phyloP scores from a whole-genome alignment of 1,284 basidiomycete genomes.

The Ceratobasidium sp. region DNA sequence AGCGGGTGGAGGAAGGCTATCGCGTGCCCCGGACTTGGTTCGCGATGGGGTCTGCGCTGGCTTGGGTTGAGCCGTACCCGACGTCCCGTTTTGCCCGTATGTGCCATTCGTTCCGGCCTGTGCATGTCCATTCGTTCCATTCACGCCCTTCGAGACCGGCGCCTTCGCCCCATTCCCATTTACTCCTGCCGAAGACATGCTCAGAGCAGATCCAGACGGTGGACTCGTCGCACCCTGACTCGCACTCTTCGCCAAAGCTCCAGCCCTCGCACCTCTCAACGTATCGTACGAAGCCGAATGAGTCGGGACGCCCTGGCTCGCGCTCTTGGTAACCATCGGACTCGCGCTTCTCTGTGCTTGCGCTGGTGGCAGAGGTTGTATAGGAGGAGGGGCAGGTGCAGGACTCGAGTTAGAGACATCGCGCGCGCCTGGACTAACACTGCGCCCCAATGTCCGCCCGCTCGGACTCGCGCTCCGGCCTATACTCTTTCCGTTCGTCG shows the following conservation, averaged over 20 bases:
- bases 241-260: slow-evolving; percentile 26
- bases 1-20: slow-evolving; percentile 31
- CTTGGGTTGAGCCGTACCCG: background rate
- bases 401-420: slow-evolving; percentile 12
- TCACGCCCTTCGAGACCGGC: background rate
- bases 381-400: too few species aligned
- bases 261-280: background rate
- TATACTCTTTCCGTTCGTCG: background rate
- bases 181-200: background rate
- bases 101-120: too few species aligned
- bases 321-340: slow-evolving; percentile 37
- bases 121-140: too few species aligned
- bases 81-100: background rate
- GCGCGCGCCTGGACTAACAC: slow-evolving; percentile 12
- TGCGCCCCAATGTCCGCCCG: background rate
- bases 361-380: background rate
- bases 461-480: slow-evolving; percentile 23
- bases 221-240: slow-evolving; percentile 30
- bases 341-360: slow-evolving; percentile 1
- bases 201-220: background rate
- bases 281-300: background rate
- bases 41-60: background rate
- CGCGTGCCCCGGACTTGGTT: slow-evolving; percentile 10
- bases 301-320: slow-evolving; percentile 32
- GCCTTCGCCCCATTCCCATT: slow-evolving; percentile 1